Conservation (phyloP, 2,329 filamentous ascomycete species). For the Diaporthe eres region DNA sequence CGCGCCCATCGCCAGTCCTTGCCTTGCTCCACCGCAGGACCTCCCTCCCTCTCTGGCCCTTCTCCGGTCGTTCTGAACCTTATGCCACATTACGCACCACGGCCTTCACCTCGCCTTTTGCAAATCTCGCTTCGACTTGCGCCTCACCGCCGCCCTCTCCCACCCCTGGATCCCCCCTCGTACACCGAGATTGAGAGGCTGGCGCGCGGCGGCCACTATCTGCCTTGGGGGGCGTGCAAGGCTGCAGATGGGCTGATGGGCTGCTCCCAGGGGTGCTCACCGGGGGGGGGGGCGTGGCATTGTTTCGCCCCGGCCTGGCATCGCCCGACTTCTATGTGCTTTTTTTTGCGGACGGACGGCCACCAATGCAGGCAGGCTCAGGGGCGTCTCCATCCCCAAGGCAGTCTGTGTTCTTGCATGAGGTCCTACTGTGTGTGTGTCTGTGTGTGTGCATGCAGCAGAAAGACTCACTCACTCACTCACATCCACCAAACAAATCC, state of each 20-base stretch:
- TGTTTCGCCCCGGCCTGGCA: neutral
- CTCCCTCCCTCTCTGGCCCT: neutral
- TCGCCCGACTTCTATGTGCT: constrained; percentile 17
- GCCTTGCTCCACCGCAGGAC: constrained; percentile 13
- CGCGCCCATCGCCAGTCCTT: constrained; percentile 11
- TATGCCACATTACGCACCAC: constrained; percentile 1
- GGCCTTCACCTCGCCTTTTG: constrained; percentile 9
- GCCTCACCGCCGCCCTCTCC: constrained; percentile 13
- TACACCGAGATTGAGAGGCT: constrained; percentile 5
- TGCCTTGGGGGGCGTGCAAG: constrained; percentile 2
- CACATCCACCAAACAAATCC: neutral
- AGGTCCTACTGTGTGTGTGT: neutral
- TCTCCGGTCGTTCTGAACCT: constrained; percentile 8
- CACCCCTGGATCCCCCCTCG: neutral
- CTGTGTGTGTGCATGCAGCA: constrained; percentile 1
- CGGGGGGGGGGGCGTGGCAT: neutral
- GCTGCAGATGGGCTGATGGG: constrained; percentile 22
- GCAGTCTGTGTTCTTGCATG: neutral
- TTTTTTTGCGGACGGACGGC: constrained; percentile 9
- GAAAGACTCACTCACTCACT: neutral
- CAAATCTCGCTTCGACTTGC: constrained; percentile 28
- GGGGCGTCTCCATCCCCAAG: neutral
- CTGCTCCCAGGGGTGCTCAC: neutral
- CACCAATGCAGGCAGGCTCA: constrained; percentile 17
- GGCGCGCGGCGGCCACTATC: constrained; percentile 3